These are phyloP conservation scores for Mycena polygramma DNA, from an alignment of 768 basidiomycete species.

Conservation along the genomic window DNA sequence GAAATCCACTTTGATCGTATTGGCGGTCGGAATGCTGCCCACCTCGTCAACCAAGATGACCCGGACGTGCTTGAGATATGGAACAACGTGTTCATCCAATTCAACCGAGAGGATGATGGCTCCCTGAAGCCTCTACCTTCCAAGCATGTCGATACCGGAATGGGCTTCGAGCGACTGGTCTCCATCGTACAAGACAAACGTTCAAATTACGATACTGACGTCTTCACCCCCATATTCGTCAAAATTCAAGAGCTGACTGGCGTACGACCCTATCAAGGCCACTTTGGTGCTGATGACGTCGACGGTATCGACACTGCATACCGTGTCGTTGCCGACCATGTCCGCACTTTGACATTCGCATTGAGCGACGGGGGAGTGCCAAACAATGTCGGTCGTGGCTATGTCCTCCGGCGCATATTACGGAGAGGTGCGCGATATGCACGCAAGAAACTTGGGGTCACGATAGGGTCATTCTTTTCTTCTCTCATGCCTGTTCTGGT, in stretches of 20 bases:
- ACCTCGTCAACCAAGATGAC: slow-evolving; percentile 96
- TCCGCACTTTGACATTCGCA: slow-evolving; percentile 94
- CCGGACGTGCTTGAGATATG: slow-evolving; percentile 98
- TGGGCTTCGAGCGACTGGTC: slow-evolving; percentile 99
- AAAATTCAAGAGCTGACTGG: slow-evolving; percentile 92
- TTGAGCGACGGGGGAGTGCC: slow-evolving; percentile 97
- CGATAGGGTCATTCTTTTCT: slow-evolving; percentile 96
- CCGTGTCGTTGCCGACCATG: slow-evolving; percentile 96
- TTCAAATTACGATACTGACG: slow-evolving; percentile 98
- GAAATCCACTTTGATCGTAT: slow-evolving; percentile 98
- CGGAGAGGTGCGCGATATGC: slow-evolving; percentile 96
- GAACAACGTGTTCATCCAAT: slow-evolving; percentile 99
- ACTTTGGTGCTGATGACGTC: slow-evolving; percentile 93
- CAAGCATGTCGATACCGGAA: slow-evolving; percentile 98
- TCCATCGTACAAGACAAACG: slow-evolving; percentile 91
- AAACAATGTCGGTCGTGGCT: slow-evolving; percentile 95
- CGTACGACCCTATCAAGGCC: slow-evolving; percentile 88
- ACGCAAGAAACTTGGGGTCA: slow-evolving; percentile 92
- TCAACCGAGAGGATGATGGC: slow-evolving; percentile 93
- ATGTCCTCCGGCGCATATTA: slow-evolving; percentile 95
- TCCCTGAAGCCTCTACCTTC: slow-evolving; percentile 84
- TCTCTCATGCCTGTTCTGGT: slow-evolving; percentile 90
- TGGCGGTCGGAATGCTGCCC: slow-evolving; percentile 95
- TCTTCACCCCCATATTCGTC: slow-evolving; percentile 90
- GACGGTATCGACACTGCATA: slow-evolving; percentile 99